A percentile compares a stretch with the other conserved stretches of the same genome.
phyloP scores from a whole-genome alignment of 1,284 basidiomycete species.

The Tremellales sp. region DNA sequence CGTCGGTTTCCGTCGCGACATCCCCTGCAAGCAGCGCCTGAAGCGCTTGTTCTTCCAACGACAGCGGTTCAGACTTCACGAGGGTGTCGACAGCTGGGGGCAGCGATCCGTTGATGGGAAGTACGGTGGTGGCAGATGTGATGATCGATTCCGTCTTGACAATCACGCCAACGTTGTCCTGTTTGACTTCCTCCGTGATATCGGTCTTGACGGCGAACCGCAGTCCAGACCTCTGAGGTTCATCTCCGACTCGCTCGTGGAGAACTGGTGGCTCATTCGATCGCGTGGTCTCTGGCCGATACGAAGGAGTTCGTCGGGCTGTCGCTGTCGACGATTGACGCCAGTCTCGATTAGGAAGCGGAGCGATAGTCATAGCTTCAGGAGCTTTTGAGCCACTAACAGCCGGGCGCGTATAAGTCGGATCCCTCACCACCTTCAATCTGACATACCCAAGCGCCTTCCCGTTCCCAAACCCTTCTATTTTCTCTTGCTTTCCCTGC shows the following conservation, averaged over 20 bases:
- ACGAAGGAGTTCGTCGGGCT: constrained; percentile 54
- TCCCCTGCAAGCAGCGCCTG: constrained; percentile 40
- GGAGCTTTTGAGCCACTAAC: constrained; percentile 43
- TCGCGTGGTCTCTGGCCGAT: constrained; percentile 57
- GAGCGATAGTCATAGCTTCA: constrained; percentile 73
- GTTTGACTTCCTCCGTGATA: constrained; percentile 16
- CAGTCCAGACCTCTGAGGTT: constrained; percentile 73
- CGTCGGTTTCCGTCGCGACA: constrained; percentile 39
- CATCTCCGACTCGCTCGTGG: constrained; percentile 58
- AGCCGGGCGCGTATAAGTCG: not conserved
- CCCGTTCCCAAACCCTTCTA: constrained; percentile 61
- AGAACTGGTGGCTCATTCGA: constrained; percentile 46
- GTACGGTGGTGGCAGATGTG: constrained; percentile 59
- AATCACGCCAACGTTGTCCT: constrained; percentile 6
- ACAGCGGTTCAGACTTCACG: constrained; percentile 26
- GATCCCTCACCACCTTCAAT: not conserved
- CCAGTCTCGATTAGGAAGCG: constrained; percentile 84
- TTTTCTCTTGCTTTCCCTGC: constrained; percentile 57
- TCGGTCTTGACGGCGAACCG: constrained; percentile 35
- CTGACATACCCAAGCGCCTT: constrained; percentile 19
- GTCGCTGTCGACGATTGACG: constrained; percentile 58
- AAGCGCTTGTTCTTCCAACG: constrained; percentile 42
- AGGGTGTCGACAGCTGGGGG: not conserved
- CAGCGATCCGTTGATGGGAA: too few species aligned
- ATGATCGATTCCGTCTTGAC: constrained; percentile 51